A percentile compares a stretch with the other conserved stretches of the same genome.
phyloP scores from a whole-genome alignment of 2,329 filamentous ascomycete genomes.

The Aphanocladium album region DNA sequence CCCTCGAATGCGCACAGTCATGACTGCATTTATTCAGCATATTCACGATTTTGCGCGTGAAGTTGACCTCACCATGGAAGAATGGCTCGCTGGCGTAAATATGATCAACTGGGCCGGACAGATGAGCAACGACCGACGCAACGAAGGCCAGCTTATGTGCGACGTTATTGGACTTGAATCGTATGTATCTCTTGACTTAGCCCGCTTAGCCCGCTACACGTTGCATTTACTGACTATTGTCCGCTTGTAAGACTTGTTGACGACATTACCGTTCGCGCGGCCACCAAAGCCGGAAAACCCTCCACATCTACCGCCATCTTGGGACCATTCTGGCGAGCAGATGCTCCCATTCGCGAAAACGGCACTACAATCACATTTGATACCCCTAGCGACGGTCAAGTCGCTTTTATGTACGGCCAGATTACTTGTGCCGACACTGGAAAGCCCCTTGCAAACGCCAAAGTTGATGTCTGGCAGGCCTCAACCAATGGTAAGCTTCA shows the following conservation, averaged over 20 bases:
- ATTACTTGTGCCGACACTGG: constrained; percentile 54
- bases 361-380: constrained; percentile 60
- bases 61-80: constrained; percentile 71
- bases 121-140: constrained; percentile 62
- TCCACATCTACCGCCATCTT: constrained; percentile 74
- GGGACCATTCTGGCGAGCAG: constrained; percentile 76
- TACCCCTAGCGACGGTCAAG: constrained; percentile 43
- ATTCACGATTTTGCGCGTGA: constrained; percentile 79
- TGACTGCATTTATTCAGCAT: constrained; percentile 64
- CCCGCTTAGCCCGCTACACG: neutral
- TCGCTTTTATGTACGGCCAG: constrained; percentile 60
- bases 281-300: constrained; percentile 36
- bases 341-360: constrained; percentile 65
- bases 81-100: constrained; percentile 68
- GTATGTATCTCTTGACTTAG: constrained; percentile 30
- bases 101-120: constrained; percentile 58
- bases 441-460: constrained; percentile 58
- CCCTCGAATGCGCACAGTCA: constrained; percentile 62
- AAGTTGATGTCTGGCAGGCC: constrained; percentile 75
- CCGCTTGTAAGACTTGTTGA: constrained; percentile 53
- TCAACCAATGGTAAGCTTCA: constrained; percentile 57
- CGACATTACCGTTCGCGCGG: constrained; percentile 67
- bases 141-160: constrained; percentile 68
- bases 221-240: neutral
- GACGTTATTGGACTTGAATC: constrained; percentile 72